phyloP scores from a whole-genome alignment of 805 yeast genomes.

The Suhomyces faveliae region DNA sequence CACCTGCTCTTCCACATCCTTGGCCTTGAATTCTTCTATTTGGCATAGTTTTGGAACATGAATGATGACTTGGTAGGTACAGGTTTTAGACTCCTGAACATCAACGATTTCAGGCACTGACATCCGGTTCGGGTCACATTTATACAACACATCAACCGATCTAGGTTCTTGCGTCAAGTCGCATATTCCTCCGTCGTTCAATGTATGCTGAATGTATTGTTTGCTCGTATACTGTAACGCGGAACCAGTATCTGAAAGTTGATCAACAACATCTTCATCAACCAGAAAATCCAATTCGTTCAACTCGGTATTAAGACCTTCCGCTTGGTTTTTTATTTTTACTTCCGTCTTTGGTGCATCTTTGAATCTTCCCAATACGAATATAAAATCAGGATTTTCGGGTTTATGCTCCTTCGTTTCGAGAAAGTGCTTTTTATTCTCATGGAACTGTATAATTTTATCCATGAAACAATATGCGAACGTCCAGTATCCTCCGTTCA shows the following conservation, averaged over 20 bases:
- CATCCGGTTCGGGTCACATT: slow-evolving; percentile 57
- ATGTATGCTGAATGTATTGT: slow-evolving; percentile 38
- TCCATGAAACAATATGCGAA: slow-evolving; percentile 51
- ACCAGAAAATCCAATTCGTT: slow-evolving; percentile 25
- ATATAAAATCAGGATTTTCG: slow-evolving; percentile 30
- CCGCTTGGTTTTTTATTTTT: slow-evolving; percentile 22
- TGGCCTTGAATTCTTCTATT: slow-evolving; percentile 32
- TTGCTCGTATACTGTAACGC: slow-evolving; percentile 19
- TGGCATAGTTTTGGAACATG: slow-evolving; percentile 52
- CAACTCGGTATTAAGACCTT: slow-evolving; percentile 13
- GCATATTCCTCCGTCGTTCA: slow-evolving; percentile 52
- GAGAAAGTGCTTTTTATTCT: slow-evolving; percentile 21
- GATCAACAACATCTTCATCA: slow-evolving; percentile 26
- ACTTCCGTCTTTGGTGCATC: slow-evolving; percentile 16
- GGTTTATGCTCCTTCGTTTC: slow-evolving; percentile 30
- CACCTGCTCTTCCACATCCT: slow-evolving; percentile 21
- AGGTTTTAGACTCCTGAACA: slow-evolving; percentile 53
- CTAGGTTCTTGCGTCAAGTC: slow-evolving; percentile 57
- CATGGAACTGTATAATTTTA: slow-evolving; percentile 50
- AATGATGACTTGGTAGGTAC: slow-evolving; percentile 54
- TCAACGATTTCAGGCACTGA: slow-evolving; percentile 32
- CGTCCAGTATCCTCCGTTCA: slow-evolving; percentile 51
- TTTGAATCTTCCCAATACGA: slow-evolving; percentile 36
- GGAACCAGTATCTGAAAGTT: slow-evolving; percentile 18
- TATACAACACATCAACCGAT: slow-evolving; percentile 52